phyloP scores from a whole-genome alignment of 2,329 filamentous ascomycete species.

The Penicillium fuscoglaucum region DNA sequence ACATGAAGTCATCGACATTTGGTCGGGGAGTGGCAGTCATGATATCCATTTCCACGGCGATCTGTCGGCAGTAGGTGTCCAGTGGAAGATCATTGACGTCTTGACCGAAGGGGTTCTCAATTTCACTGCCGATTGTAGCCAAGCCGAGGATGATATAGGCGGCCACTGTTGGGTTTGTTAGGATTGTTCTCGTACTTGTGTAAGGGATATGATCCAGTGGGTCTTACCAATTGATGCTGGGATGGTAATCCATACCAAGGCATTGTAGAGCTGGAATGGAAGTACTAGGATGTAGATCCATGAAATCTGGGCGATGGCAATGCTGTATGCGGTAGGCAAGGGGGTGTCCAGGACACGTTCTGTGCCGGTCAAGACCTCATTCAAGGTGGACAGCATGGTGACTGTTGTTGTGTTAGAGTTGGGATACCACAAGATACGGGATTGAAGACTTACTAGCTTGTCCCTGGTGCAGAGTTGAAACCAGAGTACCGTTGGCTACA shows the following conservation, averaged over 20 bases:
- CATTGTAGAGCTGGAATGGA: slow-evolving; percentile 72
- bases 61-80: slow-evolving; percentile 73
- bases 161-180: slow-evolving; percentile 44
- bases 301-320: slow-evolving; percentile 82
- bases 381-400: slow-evolving; percentile 63
- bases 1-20: slow-evolving; percentile 51
- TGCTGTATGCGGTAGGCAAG: slow-evolving; percentile 77
- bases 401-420: slow-evolving; percentile 38
- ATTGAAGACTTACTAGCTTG: slow-evolving; percentile 37
- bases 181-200: background rate
- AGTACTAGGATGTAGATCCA: slow-evolving; percentile 80
- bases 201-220: background rate
- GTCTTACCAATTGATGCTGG: slow-evolving; percentile 63
- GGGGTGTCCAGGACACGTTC: slow-evolving; percentile 81
- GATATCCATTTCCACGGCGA: slow-evolving; percentile 72
- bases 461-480: slow-evolving; percentile 38
- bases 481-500: slow-evolving; percentile 46
- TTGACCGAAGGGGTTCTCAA: slow-evolving; percentile 81
- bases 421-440: background rate
- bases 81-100: slow-evolving; percentile 81
- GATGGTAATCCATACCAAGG: slow-evolving; percentile 72
- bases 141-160: slow-evolving; percentile 83
- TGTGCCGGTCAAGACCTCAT: slow-evolving; percentile 70
- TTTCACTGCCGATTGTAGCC: slow-evolving; percentile 72
- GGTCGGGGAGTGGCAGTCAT: slow-evolving; percentile 62